Percentiles rank a stretch among this genome's conserved stretches.
phyloP scores from a whole-genome alignment of 1,139 yeast genomes.

The Candida gigantensis region DNA sequence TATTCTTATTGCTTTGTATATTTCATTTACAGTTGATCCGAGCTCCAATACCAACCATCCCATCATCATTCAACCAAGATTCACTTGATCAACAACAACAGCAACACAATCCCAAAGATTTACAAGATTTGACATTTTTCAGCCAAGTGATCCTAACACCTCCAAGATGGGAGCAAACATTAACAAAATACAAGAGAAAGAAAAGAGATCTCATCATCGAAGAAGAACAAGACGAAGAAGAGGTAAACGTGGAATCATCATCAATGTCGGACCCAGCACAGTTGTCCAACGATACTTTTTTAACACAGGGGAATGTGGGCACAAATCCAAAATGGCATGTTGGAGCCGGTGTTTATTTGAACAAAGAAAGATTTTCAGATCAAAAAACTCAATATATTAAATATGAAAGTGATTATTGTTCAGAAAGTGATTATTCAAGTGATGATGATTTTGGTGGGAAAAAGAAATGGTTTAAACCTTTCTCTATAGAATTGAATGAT shows the following conservation, averaged over 20 bases:
- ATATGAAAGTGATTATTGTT: constrained; percentile 3
- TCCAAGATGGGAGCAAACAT: not conserved
- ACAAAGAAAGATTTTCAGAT: constrained; percentile 12
- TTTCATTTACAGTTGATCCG: not conserved
- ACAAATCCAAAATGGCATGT: constrained; percentile 14
- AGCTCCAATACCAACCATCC: constrained; percentile 2
- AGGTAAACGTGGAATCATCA: not conserved
- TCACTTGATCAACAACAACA: not conserved
- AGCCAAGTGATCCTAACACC: constrained; percentile 7
- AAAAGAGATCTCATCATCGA: constrained; percentile 9
- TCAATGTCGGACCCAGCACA: not conserved
- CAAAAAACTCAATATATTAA: not conserved
- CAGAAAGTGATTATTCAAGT: constrained; percentile 10
- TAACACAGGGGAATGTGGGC: constrained; percentile 10
- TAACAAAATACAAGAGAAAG: constrained; percentile 1
- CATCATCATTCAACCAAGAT: not conserved
- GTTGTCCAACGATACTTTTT: not conserved
- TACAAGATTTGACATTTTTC: constrained; percentile 10
- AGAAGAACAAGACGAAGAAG: too few species aligned
- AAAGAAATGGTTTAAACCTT: constrained; percentile 10
- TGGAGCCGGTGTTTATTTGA: constrained; percentile 18
- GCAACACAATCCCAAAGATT: constrained; percentile 4
- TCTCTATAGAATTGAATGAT: constrained; percentile 6
- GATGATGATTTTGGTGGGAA: constrained; percentile 5
- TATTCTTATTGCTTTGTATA: constrained; percentile 7